phyloP scores from a whole-genome alignment of 2,329 filamentous ascomycete genomes.

The Talaromyces rugulosus region DNA sequence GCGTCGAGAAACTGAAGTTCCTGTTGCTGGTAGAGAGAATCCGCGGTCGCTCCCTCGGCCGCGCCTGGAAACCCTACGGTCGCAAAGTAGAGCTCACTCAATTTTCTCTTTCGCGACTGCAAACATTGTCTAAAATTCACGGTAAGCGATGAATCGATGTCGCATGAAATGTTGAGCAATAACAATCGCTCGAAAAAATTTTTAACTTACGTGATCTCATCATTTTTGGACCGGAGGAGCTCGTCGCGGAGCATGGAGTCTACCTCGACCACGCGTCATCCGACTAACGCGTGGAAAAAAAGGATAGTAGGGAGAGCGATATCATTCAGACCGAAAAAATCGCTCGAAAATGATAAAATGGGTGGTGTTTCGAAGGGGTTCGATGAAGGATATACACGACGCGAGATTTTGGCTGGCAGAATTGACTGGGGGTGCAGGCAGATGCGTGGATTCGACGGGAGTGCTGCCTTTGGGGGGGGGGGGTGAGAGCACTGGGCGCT shows the following conservation, averaged over 20 bases:
- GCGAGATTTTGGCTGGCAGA: slow-evolving; percentile 25
- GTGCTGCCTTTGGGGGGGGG: slow-evolving; percentile 14
- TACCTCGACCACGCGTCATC: slow-evolving; percentile 46
- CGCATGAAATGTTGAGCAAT: slow-evolving; percentile 15
- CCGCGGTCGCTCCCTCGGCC: slow-evolving; percentile 53
- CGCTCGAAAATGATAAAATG: slow-evolving; percentile 42
- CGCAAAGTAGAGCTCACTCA: slow-evolving; percentile 82
- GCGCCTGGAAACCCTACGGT: slow-evolving; percentile 54
- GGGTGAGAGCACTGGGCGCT: background rate
- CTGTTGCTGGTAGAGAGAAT: slow-evolving; percentile 47
- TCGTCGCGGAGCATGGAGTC: slow-evolving; percentile 48
- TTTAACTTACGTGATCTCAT: slow-evolving; percentile 49
- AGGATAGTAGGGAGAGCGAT: slow-evolving; percentile 32
- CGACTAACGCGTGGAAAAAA: slow-evolving; percentile 46
- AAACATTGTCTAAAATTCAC: slow-evolving; percentile 50
- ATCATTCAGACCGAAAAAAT: slow-evolving; percentile 43
- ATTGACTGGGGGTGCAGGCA: slow-evolving; percentile 19
- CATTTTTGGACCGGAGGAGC: slow-evolving; percentile 47
- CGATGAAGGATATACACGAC: slow-evolving; percentile 29
- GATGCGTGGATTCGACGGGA: slow-evolving; percentile 18
- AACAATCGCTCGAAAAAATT: slow-evolving; percentile 26
- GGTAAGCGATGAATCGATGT: slow-evolving; percentile 32
- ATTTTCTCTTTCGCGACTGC: slow-evolving; percentile 83
- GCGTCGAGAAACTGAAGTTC: slow-evolving; percentile 54
- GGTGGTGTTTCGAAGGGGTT: slow-evolving; percentile 36